These are phyloP conservation scores for Phytopythium mirpurense DNA, from an alignment of 352 stramenopile genomes.

Conservation along the genomic window DNA sequence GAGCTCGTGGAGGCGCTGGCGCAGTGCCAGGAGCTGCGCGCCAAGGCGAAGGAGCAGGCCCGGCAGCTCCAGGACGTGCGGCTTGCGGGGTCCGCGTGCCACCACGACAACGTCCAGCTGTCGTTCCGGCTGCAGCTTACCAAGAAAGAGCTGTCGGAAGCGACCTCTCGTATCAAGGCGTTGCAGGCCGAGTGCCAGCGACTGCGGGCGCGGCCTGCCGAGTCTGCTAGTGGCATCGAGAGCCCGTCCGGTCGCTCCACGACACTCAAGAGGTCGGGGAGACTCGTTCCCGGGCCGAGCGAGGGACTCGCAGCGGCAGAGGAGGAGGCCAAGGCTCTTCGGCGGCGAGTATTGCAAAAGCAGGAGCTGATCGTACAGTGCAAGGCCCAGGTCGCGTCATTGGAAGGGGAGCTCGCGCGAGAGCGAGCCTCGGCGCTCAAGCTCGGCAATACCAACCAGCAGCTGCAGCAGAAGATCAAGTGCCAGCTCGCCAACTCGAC, in stretches of 20 bases:
- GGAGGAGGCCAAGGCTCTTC: slow-evolving; percentile 35
- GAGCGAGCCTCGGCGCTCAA: slow-evolving; percentile 33
- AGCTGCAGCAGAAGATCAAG: slow-evolving; percentile 20
- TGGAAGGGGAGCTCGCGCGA: slow-evolving; percentile 25
- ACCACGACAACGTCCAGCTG: slow-evolving; percentile 32
- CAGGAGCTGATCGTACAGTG: slow-evolving; percentile 42
- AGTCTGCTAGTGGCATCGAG: no score
- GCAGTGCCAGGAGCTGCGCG: slow-evolving; percentile 15
- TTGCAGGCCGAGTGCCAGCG: slow-evolving; percentile 28
- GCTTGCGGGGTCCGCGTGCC: slow-evolving; percentile 20
- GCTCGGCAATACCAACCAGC: slow-evolving; percentile 29
- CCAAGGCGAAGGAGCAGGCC: slow-evolving; percentile 37
- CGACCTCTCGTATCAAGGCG: slow-evolving; percentile 28
- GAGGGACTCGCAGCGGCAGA: slow-evolving; percentile 7
- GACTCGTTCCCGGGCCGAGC: background rate
- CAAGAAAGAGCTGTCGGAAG: slow-evolving; percentile 17
- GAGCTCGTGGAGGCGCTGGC: slow-evolving; percentile 22
- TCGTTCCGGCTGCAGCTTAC: slow-evolving; percentile 25
- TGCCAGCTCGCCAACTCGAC: background rate
- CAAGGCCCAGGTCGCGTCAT: slow-evolving; percentile 31
- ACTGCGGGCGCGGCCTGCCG: no score
- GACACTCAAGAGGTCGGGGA: background rate
- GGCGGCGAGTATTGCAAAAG: slow-evolving; percentile 50
- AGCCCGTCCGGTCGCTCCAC: background rate
- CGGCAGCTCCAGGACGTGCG: slow-evolving; percentile 29